Evolutionary conservation across 108 stramenopile genomes (phyloP).

Genomic region (Nitzschia sp.): DNA sequence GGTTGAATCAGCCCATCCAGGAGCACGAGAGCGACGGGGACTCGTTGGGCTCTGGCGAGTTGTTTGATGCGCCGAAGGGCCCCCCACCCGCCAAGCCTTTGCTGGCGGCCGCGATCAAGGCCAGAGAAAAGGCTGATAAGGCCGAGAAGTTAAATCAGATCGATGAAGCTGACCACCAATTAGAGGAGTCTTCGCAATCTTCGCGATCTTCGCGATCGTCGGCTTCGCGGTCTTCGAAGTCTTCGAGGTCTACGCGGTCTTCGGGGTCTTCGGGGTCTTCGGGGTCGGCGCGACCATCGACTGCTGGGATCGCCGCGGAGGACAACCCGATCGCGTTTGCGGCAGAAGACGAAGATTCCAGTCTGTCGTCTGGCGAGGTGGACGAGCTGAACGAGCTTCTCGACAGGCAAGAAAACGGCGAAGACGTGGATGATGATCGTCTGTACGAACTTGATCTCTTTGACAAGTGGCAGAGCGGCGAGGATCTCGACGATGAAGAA

Average conservation of each 20-base stretch:
- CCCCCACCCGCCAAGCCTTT: not conserved
- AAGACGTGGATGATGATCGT: conserved; percentile 17
- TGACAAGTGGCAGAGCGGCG: conserved; percentile 13
- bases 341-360: not conserved
- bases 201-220: not conserved
- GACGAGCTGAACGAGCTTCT: conserved; percentile 24
- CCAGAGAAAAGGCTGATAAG: conserved; percentile 1
- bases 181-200: not conserved
- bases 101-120: not conserved
- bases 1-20: not conserved
- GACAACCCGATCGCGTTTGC: not conserved
- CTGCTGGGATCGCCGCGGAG: not conserved
- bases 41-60: not conserved
- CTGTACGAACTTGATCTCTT: conserved; percentile 28
- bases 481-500: conserved; percentile 15
- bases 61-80: not conserved
- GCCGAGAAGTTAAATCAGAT: not conserved
- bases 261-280: not conserved
- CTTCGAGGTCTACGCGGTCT: too few species aligned
- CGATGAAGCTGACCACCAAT: not conserved
- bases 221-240: not conserved
- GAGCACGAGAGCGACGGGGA: not conserved
- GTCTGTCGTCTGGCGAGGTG: conserved; percentile 13
- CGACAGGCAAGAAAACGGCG: conserved; percentile 22
- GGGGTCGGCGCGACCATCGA: not conserved